Evolutionary conservation across 2,329 filamentous ascomycete species (phyloP), one percentile per base, ranked within the genome.

Genomic region (Diaporthe citri): DNA sequence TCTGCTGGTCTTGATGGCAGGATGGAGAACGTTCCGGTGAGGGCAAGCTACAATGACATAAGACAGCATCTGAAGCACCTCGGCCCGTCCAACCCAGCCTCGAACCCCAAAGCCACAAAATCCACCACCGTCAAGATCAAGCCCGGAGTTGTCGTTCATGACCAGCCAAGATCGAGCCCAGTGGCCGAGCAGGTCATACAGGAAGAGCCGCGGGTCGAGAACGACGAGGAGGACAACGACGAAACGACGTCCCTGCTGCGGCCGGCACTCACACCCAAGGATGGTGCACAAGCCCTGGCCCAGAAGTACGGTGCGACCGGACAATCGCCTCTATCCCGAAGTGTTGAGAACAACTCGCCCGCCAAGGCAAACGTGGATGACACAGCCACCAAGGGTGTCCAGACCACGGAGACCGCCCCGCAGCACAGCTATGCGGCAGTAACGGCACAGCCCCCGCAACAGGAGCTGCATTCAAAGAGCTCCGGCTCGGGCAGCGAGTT

Each of bases 121-220:
- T 90, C 89, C 25, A 89, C 90, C 25, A 89, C 91, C 0, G 91
- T 94, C 78, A 93, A 93, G 82, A 92, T 93, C 78, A 94, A 94
- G 83, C 85, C 86, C 39, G 87, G 83, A 9, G 76, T 76, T 72
- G 66, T 79, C 60, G 46, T 76, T 73, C 74, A 74, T 70, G 55
- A 74, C 39, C 51, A 77, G 55, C 69, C 78, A 36, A 79, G 76
- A 17, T 70, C 80, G 25, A 77, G 66, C 10, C 79, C 80, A 5
- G 66, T 79, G 22, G 74, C 78, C 2, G 80, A 79, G 13, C 79
- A 80, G 39, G 71, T 67, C n/a, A 74, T 76, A 55, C 72, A 39
- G 13, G 71, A 77, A 43, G 69, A 56, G 31, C 67, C 64, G 48
- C 60, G 60, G 6, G 22, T 73, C 62, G 77, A 80, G 17, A 75